Conservation (phyloP, 495 filamentous ascomycete genomes). For the Lepidopterella palustris region DNA sequence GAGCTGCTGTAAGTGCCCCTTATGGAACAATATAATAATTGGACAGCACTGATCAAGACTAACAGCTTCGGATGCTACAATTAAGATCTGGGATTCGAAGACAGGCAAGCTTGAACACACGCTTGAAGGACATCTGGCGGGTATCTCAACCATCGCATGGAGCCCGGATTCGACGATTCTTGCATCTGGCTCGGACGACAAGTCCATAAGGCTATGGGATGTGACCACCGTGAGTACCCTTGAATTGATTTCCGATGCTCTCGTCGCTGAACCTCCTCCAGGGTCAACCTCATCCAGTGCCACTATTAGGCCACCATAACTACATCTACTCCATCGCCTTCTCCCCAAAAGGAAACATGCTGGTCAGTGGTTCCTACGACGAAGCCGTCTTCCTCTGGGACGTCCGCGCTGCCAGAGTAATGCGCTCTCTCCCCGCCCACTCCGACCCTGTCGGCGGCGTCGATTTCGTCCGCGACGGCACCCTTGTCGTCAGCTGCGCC, state of each 20-base stretch:
- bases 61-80: slow-evolving; percentile 72
- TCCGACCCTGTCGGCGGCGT: slow-evolving; percentile 91
- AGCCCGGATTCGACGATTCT: slow-evolving; percentile 76
- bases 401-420: slow-evolving; percentile 70
- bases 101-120: slow-evolving; percentile 76
- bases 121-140: slow-evolving; percentile 88
- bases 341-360: slow-evolving; percentile 91
- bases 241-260: not conserved
- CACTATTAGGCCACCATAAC: slow-evolving; percentile 84
- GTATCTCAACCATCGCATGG: slow-evolving; percentile 87
- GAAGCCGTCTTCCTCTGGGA: slow-evolving; percentile 98
- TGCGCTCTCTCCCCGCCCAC: slow-evolving; percentile 89
- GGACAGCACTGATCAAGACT: slow-evolving; percentile 4
- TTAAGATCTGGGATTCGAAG: slow-evolving; percentile 81
- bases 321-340: slow-evolving; percentile 93
- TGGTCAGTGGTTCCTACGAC: slow-evolving; percentile 91
- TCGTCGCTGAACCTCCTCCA: slow-evolving; percentile 20
- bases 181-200: slow-evolving; percentile 92
- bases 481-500: slow-evolving; percentile 80
- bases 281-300: slow-evolving; percentile 56
- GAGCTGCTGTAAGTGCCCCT: slow-evolving; percentile 57
- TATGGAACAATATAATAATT: not conserved
- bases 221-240: slow-evolving; percentile 55
- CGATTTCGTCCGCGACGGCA: slow-evolving; percentile 87
- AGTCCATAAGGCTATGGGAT: slow-evolving; percentile 91